Base-by-base conservation (phyloP, 768 basidiomycete species). In the Phaeotremella fagi region DNA sequence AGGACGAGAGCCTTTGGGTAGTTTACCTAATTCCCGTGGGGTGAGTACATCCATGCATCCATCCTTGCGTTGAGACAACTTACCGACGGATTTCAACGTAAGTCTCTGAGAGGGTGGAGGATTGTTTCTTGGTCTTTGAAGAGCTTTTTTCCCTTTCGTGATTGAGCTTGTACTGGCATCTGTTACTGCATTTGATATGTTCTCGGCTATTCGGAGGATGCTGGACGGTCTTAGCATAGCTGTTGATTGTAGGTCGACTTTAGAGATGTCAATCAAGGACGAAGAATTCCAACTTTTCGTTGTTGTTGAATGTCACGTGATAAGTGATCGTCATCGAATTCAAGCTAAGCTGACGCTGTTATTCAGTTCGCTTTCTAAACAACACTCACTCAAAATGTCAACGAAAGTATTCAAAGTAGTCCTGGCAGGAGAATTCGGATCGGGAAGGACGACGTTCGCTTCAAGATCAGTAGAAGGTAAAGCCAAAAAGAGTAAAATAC, bases 401-500 rank as follows among this genome's bases (percentile, higher is more conserved):
- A 35, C 38, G 24, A 57, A 61, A 43, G 60, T 57, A 27, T 61
- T 50, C 56, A 62, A 62, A 42, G 45, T 63, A 48, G 61, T 63
- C 16, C 48, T 63, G 27, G 61, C 57, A 6, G 61, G 61, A 4
- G 57, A 63, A 26, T 63, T 63, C 42, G 61, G 52, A 20, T 58
- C 56, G 16, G 52, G 56, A 14, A 45, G 56, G 38, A 54, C 52
- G 1, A 29, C 60, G 22, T 58, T 62, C 31, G 53, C 57, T 22
- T 42, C 57, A 7, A 38, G 61, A 23, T 55, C 52, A 22, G 31
- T 48, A 11, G 35, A 23, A 12, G 61, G 51, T 7, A 63, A 63
- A 44, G 23, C 24, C 11, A 36, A 31, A 16, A 63, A 63, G 57
- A 48, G 45, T 36, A 55, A 59, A 29, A 43, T 63, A 50, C 46